A percentile compares a stretch with the other conserved stretches of the same genome.
Evolutionary conservation across 2,329 filamentous ascomycete genomes (phyloP).

Genomic region (Acrocalymma vagum): DNA sequence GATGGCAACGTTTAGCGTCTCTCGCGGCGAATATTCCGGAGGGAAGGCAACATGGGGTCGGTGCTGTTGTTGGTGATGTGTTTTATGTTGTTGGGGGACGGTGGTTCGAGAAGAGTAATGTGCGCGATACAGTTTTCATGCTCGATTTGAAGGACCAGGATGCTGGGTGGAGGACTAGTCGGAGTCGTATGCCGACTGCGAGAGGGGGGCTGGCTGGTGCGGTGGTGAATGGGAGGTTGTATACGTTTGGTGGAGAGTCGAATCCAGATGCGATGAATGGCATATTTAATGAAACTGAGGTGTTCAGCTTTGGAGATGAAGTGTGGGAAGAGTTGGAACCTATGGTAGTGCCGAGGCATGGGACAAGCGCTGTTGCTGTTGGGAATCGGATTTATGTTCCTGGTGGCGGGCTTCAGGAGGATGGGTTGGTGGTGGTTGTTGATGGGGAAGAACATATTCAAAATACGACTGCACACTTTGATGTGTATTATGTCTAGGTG

Average conservation of each 20-base stretch:
- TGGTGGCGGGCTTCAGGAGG: too few relatives aligned
- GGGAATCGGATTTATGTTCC: too few relatives aligned
- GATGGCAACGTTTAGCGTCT: conserved; percentile 17
- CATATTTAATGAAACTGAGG: conserved; percentile 29
- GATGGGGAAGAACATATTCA: too few relatives aligned
- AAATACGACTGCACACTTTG: too few relatives aligned
- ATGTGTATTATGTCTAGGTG: too few relatives aligned
- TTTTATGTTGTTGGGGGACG: conserved; percentile 38
- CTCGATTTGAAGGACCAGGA: conserved; percentile 30
- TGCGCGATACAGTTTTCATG: conserved; percentile 29
- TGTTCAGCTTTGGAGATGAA: too few relatives aligned
- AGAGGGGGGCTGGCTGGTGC: conserved; percentile 31
- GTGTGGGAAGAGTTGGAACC: too few relatives aligned
- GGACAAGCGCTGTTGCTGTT: too few relatives aligned
- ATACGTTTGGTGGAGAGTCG: conserved; percentile 37
- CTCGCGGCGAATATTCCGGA: conserved; percentile 26
- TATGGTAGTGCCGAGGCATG: too few relatives aligned
- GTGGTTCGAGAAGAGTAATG: conserved; percentile 16
- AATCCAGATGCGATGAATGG: conserved; percentile 20
- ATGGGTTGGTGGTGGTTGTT: too few relatives aligned
- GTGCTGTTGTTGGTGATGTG: conserved; percentile 25
- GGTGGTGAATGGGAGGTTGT: conserved; percentile 27
- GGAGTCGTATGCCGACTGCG: conserved; percentile 29
- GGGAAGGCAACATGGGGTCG: conserved; percentile 32
- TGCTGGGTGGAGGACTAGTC: conserved; percentile 24